phyloP scores from a whole-genome alignment of 2,329 filamentous ascomycete genomes.

The Talaromyces sp. region DNA sequence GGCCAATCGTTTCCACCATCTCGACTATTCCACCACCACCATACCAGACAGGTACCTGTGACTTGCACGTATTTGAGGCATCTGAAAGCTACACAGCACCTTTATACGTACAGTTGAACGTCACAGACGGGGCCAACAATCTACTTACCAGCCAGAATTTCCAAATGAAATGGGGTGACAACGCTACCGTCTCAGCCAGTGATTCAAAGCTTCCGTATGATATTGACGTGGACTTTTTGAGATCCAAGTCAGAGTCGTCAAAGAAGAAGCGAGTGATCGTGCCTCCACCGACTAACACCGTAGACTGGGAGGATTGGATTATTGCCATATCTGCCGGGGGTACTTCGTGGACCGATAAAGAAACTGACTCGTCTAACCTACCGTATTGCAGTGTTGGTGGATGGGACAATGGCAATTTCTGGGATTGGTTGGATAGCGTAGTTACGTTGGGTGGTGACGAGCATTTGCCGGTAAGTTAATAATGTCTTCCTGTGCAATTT shows the following conservation, averaged over 20 bases:
- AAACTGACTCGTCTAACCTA: slow-evolving; percentile 1
- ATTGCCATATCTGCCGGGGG: background rate
- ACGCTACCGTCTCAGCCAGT: background rate
- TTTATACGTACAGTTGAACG: slow-evolving; percentile 3
- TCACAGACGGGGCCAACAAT: slow-evolving; percentile 1
- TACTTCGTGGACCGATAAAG: slow-evolving; percentile 4
- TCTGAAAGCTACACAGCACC: background rate
- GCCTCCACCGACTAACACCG: background rate
- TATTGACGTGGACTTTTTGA: slow-evolving; percentile 3
- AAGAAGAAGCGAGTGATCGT: background rate
- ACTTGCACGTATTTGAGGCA: slow-evolving; percentile 4
- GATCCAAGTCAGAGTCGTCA: background rate
- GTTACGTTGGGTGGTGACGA: background rate
- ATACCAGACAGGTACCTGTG: slow-evolving; percentile 9
- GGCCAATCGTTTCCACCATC: background rate
- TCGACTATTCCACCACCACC: slow-evolving; percentile 11
- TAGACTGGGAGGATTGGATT: slow-evolving; percentile 7
- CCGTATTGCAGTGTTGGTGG: slow-evolving; percentile 10
- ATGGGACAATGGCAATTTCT: slow-evolving; percentile 11
- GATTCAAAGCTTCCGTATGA: slow-evolving; percentile 9
- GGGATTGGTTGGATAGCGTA: slow-evolving; percentile 5
- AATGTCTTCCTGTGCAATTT: background rate
- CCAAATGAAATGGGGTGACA: slow-evolving; percentile 4
- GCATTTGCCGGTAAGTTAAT: slow-evolving; percentile 7
- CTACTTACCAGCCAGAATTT: background rate